Evolutionary conservation across 805 yeast genomes (phyloP), one percentile per base, ranked within the genome.

Genomic region (Spathaspora gorwiae): DNA sequence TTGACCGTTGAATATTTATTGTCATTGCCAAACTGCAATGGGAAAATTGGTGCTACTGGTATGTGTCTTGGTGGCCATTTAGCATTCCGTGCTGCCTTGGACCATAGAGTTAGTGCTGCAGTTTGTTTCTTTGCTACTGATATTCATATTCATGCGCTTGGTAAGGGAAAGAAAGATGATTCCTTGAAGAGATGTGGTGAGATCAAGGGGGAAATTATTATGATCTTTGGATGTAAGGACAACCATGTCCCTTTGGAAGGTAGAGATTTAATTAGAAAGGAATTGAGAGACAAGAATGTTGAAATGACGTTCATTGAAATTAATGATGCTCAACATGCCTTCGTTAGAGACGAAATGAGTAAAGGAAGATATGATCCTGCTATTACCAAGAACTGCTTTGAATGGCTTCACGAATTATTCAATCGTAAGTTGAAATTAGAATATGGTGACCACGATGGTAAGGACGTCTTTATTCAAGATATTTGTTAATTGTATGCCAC

Each of bases 51-150:
- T 33, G 83, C 90, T 38, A 84, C 92, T 2, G 95, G 94, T 14
- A 87, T 87, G 94, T 87, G 95, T 61, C 75, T 86, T 33, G 94
- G 94, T 15, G 95, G 94, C 1, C 94, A 86, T 59, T 68, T 85
- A 54, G 92, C 94, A 1, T 84, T 76, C 66, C 71, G 95, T 52
- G 73, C 82, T 2, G 81, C 83, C 2, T 69, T 84, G 52, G 88
- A 85, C 56, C 68, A 73, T 33, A 65, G 88, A 46, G 79, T 86
- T 38, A 66, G 69, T 10, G 88, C 90, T 13, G 75, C 83, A 9
- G 85, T 84, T 14, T 80, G 90, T 49, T 86, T 84, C 65, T 86
- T 86, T 66, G 87, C 89, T 11, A 86, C 95, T 6, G 94, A 86
- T 56, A 82, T 87, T 57, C 94, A 87, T 59, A 72, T 72, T 47